These are phyloP conservation scores for Pistacia atlantica DNA, from an alignment of 345 rosid genomes.

Conservation along the genomic window DNA sequence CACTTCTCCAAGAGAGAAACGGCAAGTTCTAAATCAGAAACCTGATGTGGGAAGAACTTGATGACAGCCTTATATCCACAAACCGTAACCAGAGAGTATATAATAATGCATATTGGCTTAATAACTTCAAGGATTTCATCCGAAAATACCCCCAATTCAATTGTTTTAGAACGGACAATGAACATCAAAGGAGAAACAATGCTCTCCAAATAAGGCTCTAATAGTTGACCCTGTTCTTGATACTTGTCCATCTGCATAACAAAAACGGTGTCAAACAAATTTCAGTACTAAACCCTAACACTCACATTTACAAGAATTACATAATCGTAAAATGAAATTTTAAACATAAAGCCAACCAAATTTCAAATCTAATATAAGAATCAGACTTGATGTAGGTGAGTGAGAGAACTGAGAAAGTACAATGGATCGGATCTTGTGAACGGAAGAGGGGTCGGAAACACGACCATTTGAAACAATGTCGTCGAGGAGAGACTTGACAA, in stretches of 20 bases:
- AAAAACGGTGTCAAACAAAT: neutral
- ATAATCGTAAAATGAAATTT: neutral
- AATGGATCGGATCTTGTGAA: conserved; percentile 78
- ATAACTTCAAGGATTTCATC: conserved; percentile 59
- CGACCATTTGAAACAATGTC: conserved; percentile 64
- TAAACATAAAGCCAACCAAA: neutral
- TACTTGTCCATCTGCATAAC: conserved; percentile 79
- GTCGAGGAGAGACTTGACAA: conserved; percentile 72
- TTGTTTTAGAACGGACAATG: conserved; percentile 58
- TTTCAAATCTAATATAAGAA: neutral
- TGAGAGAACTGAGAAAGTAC: conserved; percentile 32
- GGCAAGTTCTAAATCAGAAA: conserved; percentile 89
- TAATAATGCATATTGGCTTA: conserved; percentile 78
- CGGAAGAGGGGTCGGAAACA: conserved; percentile 62
- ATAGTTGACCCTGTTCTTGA: conserved; percentile 84
- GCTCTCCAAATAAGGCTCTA: conserved; percentile 90
- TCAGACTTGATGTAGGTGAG: neutral
- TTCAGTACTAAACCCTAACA: neutral
- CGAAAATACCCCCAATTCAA: conserved; percentile 50
- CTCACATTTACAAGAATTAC: neutral
- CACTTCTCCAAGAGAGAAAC: conserved; percentile 85
- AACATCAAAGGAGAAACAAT: conserved; percentile 83
- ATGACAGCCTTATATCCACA: conserved; percentile 88
- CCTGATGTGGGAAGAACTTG: conserved; percentile 94
- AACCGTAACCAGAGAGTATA: conserved; percentile 83